Percentiles rank a stretch among this genome's conserved stretches.
These are phyloP conservation scores for Russula abietina DNA, from an alignment of 768 basidiomycete genomes.

Conservation along the genomic window DNA sequence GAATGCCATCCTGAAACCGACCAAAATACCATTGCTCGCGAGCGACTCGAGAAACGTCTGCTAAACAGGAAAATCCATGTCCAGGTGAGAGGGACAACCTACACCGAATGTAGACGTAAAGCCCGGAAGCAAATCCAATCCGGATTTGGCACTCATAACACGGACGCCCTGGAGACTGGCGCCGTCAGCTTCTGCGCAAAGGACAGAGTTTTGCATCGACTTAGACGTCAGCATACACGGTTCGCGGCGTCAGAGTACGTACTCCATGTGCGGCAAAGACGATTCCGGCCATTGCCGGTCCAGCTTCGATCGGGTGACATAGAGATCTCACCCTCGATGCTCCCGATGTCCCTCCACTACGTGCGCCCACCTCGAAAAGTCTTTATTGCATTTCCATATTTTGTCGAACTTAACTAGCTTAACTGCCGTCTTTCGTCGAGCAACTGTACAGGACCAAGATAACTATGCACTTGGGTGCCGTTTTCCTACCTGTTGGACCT, in stretches of 20 bases:
- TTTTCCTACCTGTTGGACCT: not conserved
- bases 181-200: slow-evolving; percentile 1
- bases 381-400: slow-evolving; percentile 19
- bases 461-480: not conserved
- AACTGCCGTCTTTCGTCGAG: not conserved
- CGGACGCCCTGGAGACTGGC: slow-evolving; percentile 13
- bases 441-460: not conserved
- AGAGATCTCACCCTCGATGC: slow-evolving; percentile 22
- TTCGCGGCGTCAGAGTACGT: slow-evolving; percentile 18
- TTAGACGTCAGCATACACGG: slow-evolving; percentile 21
- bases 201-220: slow-evolving; percentile 17
- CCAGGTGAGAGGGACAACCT: slow-evolving; percentile 5
- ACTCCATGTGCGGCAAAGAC: slow-evolving; percentile 1
- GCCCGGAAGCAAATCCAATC: slow-evolving; percentile 16
- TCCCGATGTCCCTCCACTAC: slow-evolving; percentile 18
- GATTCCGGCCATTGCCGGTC: slow-evolving; percentile 5
- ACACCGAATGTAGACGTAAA: slow-evolving; percentile 18
- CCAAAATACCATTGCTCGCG: slow-evolving; percentile 13
- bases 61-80: slow-evolving; percentile 9
- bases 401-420: not conserved
- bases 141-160: slow-evolving; percentile 16
- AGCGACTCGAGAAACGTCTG: slow-evolving; percentile 8
- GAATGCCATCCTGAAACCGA: slow-evolving; percentile 22
- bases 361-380: slow-evolving; percentile 16
- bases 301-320: slow-evolving; percentile 14